Evolutionary conservation across 2,329 filamentous ascomycete species (phyloP).

Genomic region (Apiospora saccharicola): DNA sequence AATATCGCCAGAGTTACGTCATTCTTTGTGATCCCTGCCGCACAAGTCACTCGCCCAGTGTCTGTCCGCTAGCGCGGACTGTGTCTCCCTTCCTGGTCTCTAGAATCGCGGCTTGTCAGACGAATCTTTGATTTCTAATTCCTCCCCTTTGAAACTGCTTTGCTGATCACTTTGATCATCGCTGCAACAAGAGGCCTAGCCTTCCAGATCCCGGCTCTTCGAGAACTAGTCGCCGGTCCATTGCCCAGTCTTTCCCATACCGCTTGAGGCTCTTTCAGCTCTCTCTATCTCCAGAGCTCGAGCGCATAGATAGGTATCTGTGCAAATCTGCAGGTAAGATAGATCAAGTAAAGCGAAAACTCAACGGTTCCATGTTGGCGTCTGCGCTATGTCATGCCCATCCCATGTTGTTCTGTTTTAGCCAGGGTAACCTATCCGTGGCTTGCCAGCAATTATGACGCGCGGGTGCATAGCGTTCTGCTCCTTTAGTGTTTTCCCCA

Average conservation of each 20-base stretch:
- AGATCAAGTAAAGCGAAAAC: not conserved
- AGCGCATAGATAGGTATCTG: not conserved
- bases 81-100: constrained; percentile 6
- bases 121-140: constrained; percentile 20
- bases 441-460: constrained; percentile 23
- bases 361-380: constrained; percentile 5
- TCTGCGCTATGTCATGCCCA: constrained; percentile 17
- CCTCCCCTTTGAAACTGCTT: constrained; percentile 12
- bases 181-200: constrained; percentile 9
- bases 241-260: not conserved
- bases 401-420: constrained; percentile 14
- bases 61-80: not conserved
- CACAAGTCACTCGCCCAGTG: constrained; percentile 22
- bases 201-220: constrained; percentile 2
- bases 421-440: constrained; percentile 2
- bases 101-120: constrained; percentile 19
- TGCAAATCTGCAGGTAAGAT: not conserved
- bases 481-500: not conserved
- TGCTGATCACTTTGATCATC: constrained; percentile 12
- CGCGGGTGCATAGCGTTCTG: constrained; percentile 10
- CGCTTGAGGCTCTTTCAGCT: not conserved
- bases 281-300: not conserved
- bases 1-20: constrained; percentile 30
- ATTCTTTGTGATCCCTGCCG: constrained; percentile 26
- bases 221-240: not conserved